Base-by-base conservation (phyloP, 257 asterid genomes). In the Nicotiana obtusifolia region DNA sequence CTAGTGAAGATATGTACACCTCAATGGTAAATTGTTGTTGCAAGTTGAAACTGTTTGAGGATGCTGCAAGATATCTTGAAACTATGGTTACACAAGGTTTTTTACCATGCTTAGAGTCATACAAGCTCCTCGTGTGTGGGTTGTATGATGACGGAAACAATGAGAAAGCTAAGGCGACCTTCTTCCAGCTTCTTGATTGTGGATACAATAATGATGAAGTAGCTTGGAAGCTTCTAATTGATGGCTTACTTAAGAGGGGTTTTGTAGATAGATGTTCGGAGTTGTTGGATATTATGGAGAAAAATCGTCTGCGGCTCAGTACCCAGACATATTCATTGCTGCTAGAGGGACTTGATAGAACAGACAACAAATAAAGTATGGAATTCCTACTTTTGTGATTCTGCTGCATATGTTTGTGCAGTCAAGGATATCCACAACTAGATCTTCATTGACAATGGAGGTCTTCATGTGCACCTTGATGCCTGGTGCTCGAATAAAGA, bases 141-240 rank as follows among this genome's bases (percentile, higher is more conserved):
- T 83, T 93, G 10, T 91, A 90, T 88, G 88, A 83, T 26, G 86
- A 84, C 56, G 97, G 95, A 56, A 77, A 81, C 76, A 84, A 76
- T 71, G 92, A 84, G 60, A 84, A 84, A 86, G 97, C 95, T 56
- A 88, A 86, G 83, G 79, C 54, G 68, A 83, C 81, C 84, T 92
- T 93, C 76, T 83, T 81, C 67, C 78, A 28, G 89, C 85, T 93
- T 73, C 90, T 93, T 85, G 86, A 84, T 8, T 67, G 86, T 85
- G 97, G 92, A 68, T 93, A 88, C 86, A 93, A 93, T 87, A 83
- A 88, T 80, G 97, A 92, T 85, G 94, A 93, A 81, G 85, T 92
- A 64, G 95, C 89, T 67, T 93, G 97, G 97, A 92, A 88, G 82
- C 84, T 93, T 86, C 86, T 92, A 84, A 86, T 93, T 84, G 97